A percentile compares a stretch with the other conserved stretches of the same genome.
Evolutionary conservation across 2,329 filamentous ascomycete genomes (phyloP).

Genomic region (Hypocreales sp.): DNA sequence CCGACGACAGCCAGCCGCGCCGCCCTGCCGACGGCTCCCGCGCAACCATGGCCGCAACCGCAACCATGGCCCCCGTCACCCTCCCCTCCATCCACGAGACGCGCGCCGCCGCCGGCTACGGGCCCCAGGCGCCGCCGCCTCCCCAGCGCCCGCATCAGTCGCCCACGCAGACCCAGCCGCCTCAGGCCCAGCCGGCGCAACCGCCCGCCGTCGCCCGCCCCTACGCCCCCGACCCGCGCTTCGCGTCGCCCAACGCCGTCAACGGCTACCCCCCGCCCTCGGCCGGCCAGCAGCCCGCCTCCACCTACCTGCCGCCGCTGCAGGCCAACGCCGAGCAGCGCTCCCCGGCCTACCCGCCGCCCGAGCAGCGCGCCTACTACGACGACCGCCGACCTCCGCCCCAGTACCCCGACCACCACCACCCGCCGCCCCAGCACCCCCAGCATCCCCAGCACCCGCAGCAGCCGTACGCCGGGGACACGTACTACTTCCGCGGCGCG

Average conservation of each 20-base stretch:
- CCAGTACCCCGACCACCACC: slow-evolving; percentile 13
- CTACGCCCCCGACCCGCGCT: slow-evolving; percentile 19
- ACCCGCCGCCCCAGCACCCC: too few relatives aligned
- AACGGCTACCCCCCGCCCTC: slow-evolving; percentile 30
- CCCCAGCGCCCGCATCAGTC: slow-evolving; percentile 8
- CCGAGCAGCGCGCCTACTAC: slow-evolving; percentile 23
- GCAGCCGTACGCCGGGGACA: slow-evolving; percentile 15
- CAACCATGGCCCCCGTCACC: slow-evolving; percentile 33
- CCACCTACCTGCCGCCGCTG: slow-evolving; percentile 21
- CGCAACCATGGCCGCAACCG: slow-evolving; percentile 25
- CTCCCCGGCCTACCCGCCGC: slow-evolving; percentile 19
- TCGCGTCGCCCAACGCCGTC: slow-evolving; percentile 25
- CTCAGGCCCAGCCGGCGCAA: slow-evolving; percentile 1
- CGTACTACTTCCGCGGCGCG: slow-evolving; percentile 17
- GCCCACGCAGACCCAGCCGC: too few relatives aligned
- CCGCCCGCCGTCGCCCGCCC: slow-evolving; percentile 14
- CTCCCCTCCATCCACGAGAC: slow-evolving; percentile 35
- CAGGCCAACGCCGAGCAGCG: slow-evolving; percentile 20
- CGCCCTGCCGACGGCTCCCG: slow-evolving; percentile 9
- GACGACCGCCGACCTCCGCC: slow-evolving; percentile 17
- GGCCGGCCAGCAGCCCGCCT: slow-evolving; percentile 13
- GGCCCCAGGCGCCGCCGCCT: slow-evolving; percentile 5
- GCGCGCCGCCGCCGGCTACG: slow-evolving; percentile 16
- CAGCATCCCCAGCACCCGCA: not conserved
- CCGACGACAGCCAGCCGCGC: slow-evolving; percentile 1